These are phyloP conservation scores for Trichoderma hamatum DNA, from an alignment of 2,329 filamentous ascomycete genomes.

Conservation along the genomic window DNA sequence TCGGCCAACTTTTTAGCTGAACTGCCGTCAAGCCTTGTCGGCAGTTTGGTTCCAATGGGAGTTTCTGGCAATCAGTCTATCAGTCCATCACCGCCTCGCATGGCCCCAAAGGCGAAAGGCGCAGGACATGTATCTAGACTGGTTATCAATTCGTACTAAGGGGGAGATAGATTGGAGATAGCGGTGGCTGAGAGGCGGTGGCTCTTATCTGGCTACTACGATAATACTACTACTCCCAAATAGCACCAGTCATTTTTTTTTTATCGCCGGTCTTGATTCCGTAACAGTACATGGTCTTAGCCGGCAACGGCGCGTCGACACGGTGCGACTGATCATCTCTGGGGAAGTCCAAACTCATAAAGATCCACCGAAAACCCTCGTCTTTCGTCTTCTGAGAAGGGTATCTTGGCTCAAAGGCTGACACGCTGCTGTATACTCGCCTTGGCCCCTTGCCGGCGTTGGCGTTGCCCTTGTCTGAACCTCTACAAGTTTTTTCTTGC, in stretches of 20 bases:
- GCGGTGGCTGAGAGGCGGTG: not conserved
- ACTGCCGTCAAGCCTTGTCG: not conserved
- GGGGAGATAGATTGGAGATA: conserved; percentile 15
- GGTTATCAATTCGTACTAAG: not conserved
- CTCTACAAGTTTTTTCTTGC: not conserved
- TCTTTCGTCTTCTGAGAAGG: not conserved
- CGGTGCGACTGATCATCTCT: not conserved
- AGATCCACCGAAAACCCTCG: conserved; percentile 16
- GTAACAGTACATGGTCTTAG: not conserved
- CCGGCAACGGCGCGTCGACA: not conserved
- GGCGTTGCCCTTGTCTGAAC: not conserved
- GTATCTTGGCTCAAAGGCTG: not conserved
- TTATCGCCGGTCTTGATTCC: conserved; percentile 4
- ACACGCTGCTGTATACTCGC: not conserved
- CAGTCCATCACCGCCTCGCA: conserved; percentile 1
- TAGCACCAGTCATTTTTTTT: not conserved
- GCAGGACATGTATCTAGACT: not conserved
- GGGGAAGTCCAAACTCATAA: conserved; percentile 8
- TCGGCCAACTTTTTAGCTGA: conserved; percentile 14
- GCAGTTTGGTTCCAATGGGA: not conserved
- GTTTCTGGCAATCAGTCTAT: not conserved
- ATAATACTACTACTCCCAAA: not conserved
- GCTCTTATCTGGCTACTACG: conserved; percentile 15
- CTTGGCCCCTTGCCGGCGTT: not conserved
- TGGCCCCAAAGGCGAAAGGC: conserved; percentile 1